A percentile compares a stretch with the other conserved stretches of the same genome.
These are phyloP conservation scores for Mycena crocata DNA, from an alignment of 768 basidiomycete genomes.

Conservation along the genomic window DNA sequence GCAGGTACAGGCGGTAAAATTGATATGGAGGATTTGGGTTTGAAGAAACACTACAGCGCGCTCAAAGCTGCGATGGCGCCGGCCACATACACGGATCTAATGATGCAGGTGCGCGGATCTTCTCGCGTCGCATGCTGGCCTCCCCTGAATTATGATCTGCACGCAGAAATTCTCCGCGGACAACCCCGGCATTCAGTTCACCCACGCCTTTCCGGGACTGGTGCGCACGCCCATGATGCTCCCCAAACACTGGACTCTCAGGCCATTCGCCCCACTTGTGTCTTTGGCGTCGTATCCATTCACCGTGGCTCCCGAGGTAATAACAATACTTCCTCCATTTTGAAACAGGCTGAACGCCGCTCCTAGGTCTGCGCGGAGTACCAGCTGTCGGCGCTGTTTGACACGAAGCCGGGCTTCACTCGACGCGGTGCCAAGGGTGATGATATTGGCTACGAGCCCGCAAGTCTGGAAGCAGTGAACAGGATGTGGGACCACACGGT, in stretches of 20 bases:
- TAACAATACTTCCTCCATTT: neutral
- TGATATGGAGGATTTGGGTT: slow-evolving; percentile 48
- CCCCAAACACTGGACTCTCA: slow-evolving; percentile 26
- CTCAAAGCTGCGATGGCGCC: slow-evolving; percentile 36
- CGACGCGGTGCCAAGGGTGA: slow-evolving; percentile 33
- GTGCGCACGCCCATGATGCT: slow-evolving; percentile 47
- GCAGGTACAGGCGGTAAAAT: slow-evolving; percentile 44
- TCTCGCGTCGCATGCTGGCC: neutral
- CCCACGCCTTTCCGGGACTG: slow-evolving; percentile 50
- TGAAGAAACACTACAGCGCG: slow-evolving; percentile 47
- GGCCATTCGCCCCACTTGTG: slow-evolving; percentile 24
- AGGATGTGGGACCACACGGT: slow-evolving; percentile 39
- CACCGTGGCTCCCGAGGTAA: slow-evolving; percentile 31
- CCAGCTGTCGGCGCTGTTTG: slow-evolving; percentile 30
- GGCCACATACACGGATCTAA: slow-evolving; percentile 49
- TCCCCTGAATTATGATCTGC: neutral
- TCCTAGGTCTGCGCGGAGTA: slow-evolving; percentile 31
- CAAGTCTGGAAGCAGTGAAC: slow-evolving; percentile 16
- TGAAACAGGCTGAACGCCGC: neutral
- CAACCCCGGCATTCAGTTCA: slow-evolving; percentile 48
- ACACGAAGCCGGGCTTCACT: slow-evolving; percentile 26
- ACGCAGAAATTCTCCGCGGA: slow-evolving; percentile 46
- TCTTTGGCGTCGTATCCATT: slow-evolving; percentile 24
- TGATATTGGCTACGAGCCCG: slow-evolving; percentile 33
- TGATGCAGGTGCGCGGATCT: slow-evolving; percentile 44